A percentile compares a stretch with the other conserved stretches of the same genome.
phyloP scores from a whole-genome alignment of 805 yeast genomes.

The Phaffomyces thermotolerans region DNA sequence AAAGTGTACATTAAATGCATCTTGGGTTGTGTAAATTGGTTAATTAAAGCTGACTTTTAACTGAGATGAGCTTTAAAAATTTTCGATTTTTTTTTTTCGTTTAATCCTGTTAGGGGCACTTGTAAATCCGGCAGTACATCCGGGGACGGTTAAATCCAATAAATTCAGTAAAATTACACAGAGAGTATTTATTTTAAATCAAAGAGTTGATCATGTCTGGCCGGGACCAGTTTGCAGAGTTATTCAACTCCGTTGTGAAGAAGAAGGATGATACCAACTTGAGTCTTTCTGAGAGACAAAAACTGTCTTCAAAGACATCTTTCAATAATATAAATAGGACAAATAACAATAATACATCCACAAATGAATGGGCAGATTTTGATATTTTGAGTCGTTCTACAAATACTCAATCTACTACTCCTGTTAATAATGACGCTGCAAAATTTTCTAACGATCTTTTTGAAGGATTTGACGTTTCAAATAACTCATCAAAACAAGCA shows the following conservation, averaged over 20 bases:
- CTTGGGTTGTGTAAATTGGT: slow-evolving; percentile 14
- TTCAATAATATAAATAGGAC: not conserved
- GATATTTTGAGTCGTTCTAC: slow-evolving; percentile 26
- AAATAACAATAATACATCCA: not conserved
- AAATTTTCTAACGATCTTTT: slow-evolving; percentile 10
- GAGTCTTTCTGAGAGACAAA: slow-evolving; percentile 30
- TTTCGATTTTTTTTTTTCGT: not conserved
- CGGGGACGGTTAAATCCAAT: not conserved
- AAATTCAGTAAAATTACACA: not conserved
- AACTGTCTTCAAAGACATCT: slow-evolving; percentile 8
- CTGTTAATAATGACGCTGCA: not conserved
- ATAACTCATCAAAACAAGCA: not conserved
- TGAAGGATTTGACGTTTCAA: slow-evolving; percentile 19
- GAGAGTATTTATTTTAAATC: too few species aligned
- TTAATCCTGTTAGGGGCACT: slow-evolving; percentile 2
- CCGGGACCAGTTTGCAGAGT: slow-evolving; percentile 23
- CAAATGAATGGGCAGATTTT: slow-evolving; percentile 29
- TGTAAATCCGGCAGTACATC: not conserved
- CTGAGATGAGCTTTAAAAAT: slow-evolving; percentile 4
- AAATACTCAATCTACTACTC: not conserved
- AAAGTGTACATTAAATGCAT: slow-evolving; percentile 99
- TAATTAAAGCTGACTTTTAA: not conserved
- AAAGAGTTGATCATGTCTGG: not conserved
- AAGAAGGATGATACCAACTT: slow-evolving; percentile 23
- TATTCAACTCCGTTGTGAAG: slow-evolving; percentile 17